A percentile compares a stretch with the other conserved stretches of the same genome.
These are phyloP conservation scores for Melocanna baccifera DNA, from an alignment of 176 grass and related monocot genomes.

Conservation along the genomic window DNA sequence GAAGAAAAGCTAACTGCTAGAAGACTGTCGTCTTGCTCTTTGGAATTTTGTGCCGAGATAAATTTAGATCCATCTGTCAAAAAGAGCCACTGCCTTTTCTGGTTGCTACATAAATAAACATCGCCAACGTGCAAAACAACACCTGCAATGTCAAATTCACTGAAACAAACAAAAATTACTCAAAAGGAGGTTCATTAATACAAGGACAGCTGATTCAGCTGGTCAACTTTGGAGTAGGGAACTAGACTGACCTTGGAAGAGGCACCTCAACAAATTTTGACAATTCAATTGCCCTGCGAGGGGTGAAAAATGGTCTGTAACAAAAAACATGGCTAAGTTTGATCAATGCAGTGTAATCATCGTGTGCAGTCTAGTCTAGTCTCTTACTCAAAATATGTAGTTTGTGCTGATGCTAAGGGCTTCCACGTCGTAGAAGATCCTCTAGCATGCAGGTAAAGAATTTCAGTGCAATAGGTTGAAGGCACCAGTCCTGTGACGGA, in stretches of 20 bases:
- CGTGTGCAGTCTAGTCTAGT: slow-evolving; percentile 6
- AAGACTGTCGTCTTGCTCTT: slow-evolving; percentile 54
- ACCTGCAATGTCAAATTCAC: slow-evolving; percentile 91
- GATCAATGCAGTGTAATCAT: not conserved
- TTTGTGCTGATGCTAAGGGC: slow-evolving; percentile 44
- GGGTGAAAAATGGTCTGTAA: slow-evolving; percentile 72
- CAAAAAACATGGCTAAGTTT: slow-evolving; percentile 28
- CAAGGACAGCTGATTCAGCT: not conserved
- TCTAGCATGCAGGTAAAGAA: slow-evolving; percentile 70
- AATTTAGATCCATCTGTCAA: slow-evolving; percentile 70
- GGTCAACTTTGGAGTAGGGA: not conserved
- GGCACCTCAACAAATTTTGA: slow-evolving; percentile 71
- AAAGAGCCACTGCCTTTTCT: slow-evolving; percentile 94
- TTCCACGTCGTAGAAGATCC: slow-evolving; percentile 79
- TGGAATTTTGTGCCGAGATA: slow-evolving; percentile 29
- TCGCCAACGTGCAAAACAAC: slow-evolving; percentile 72
- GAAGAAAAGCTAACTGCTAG: slow-evolving; percentile 75
- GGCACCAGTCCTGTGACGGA: slow-evolving; percentile 67
- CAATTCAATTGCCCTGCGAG: slow-evolving; percentile 69
- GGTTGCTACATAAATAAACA: slow-evolving; percentile 55
- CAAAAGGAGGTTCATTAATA: slow-evolving; percentile 5
- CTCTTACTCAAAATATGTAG: slow-evolving; percentile 79
- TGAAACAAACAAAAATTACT: slow-evolving; percentile 44
- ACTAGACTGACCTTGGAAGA: slow-evolving; percentile 66
- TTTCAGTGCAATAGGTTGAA: slow-evolving; percentile 42